phyloP scores from a whole-genome alignment of 139 green algal species.

The Tetradesmus obliquus region DNA sequence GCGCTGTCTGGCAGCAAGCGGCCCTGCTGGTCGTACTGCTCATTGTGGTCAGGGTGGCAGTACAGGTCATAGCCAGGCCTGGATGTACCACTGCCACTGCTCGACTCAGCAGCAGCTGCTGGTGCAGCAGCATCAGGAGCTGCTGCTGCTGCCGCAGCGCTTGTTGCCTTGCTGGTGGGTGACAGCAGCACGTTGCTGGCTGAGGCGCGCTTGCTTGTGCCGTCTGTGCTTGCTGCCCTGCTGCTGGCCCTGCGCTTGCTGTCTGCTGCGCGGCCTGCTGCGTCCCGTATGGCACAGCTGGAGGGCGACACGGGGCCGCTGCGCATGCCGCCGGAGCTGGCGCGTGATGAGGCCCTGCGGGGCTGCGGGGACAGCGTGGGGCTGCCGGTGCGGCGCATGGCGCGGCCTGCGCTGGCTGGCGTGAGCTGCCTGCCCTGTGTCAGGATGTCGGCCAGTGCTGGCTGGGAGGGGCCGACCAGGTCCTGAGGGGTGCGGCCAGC shows the following conservation, averaged over 20 bases:
- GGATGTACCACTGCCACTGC: neutral
- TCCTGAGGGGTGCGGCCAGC: conserved; percentile 27
- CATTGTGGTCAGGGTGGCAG: conserved; percentile 1
- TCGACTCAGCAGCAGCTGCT: neutral
- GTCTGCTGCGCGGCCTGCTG: neutral
- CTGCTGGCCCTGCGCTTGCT: neutral
- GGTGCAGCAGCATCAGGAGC: neutral
- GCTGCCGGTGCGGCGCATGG: neutral
- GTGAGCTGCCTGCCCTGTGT: conserved; percentile 5
- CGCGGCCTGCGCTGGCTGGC: neutral
- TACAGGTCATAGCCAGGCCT: neutral
- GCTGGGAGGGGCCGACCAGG: neutral
- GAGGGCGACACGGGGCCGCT: neutral
- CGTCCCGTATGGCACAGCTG: neutral
- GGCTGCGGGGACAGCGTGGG: neutral
- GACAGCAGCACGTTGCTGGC: neutral
- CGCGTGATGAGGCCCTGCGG: neutral
- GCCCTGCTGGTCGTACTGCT: neutral
- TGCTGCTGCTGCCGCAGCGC: neutral
- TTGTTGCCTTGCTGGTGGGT: neutral
- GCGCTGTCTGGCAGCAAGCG: neutral
- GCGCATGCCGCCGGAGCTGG: neutral
- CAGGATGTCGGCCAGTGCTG: conserved; percentile 18
- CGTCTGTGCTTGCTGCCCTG: neutral
- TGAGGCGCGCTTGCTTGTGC: neutral